These are phyloP conservation scores for Zygosaccharomyces sapae DNA, from an alignment of 1,139 yeast species.

Conservation along the genomic window DNA sequence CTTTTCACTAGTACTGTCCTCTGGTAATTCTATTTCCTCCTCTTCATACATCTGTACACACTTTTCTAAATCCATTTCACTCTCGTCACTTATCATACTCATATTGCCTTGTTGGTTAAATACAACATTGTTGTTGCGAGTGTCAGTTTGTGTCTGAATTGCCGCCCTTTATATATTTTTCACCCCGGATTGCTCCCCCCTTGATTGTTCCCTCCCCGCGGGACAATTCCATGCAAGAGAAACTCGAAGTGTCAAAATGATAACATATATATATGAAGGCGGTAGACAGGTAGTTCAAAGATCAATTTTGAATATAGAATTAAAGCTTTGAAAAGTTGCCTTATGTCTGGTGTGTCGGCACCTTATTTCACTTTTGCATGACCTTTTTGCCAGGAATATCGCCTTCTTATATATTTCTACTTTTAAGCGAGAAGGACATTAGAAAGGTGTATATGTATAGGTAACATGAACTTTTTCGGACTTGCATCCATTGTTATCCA, in stretches of 20 bases:
- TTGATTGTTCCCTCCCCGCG: background rate
- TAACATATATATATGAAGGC: background rate
- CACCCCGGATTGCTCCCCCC: background rate
- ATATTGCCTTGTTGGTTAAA: background rate
- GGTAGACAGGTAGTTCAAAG: background rate
- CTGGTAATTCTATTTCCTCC: background rate
- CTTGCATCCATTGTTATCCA: no score
- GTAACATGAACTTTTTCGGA: no score
- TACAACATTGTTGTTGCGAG: background rate
- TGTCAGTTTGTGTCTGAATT: background rate
- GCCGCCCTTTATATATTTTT: background rate
- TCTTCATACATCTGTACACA: background rate
- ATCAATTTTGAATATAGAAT: background rate
- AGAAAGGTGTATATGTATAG: no score
- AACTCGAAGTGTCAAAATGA: background rate
- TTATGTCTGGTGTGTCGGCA: no score
- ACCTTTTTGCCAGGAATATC: no score
- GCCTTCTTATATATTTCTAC: no score
- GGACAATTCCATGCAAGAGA: background rate
- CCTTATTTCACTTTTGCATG: no score
- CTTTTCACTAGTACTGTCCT: background rate
- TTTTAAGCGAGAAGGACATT: no score
- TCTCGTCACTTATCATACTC: background rate
- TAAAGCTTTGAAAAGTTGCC: background rate
- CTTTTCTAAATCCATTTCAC: background rate